Percentiles rank a stretch among this genome's conserved stretches.
Conservation (phyloP, 2,329 filamentous ascomycete species). For the Blastomyces silverae region DNA sequence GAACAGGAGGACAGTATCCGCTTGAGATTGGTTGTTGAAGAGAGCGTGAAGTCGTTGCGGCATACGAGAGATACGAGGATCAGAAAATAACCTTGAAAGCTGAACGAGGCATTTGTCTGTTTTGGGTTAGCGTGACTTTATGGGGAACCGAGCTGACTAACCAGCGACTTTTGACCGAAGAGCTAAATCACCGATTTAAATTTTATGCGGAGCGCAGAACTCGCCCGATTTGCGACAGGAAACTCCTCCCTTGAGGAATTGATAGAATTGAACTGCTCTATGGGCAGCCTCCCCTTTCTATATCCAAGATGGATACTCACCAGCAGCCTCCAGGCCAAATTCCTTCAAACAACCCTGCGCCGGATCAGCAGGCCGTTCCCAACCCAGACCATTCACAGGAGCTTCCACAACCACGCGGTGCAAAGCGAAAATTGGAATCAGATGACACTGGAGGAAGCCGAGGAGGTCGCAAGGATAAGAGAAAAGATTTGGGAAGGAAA, state of each 20-base stretch:
- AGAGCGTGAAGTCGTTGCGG: background rate
- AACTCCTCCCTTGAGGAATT: background rate
- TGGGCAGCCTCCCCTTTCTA: conserved; percentile 13
- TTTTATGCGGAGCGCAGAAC: background rate
- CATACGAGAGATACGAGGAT: background rate
- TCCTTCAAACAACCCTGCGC: conserved; percentile 11
- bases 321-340: conserved; percentile 14
- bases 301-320: conserved; percentile 20
- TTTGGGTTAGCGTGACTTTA: background rate
- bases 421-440: conserved; percentile 28
- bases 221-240: background rate
- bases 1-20: background rate
- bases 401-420: background rate
- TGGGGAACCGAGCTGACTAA: conserved; percentile 4
- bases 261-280: conserved; percentile 11
- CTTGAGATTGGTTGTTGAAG: background rate
- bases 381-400: background rate
- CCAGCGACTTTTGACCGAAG: background rate
- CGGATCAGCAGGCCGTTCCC: conserved; percentile 7
- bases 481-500: conserved; percentile 58
- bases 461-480: conserved; percentile 49
- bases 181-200: background rate
- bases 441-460: conserved; percentile 30
- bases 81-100: background rate
- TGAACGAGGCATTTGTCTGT: background rate